Percentiles rank a stretch among this genome's conserved stretches.
Conservation (phyloP, 2,329 filamentous ascomycete genomes). For the Colletotrichum tropicicola region DNA sequence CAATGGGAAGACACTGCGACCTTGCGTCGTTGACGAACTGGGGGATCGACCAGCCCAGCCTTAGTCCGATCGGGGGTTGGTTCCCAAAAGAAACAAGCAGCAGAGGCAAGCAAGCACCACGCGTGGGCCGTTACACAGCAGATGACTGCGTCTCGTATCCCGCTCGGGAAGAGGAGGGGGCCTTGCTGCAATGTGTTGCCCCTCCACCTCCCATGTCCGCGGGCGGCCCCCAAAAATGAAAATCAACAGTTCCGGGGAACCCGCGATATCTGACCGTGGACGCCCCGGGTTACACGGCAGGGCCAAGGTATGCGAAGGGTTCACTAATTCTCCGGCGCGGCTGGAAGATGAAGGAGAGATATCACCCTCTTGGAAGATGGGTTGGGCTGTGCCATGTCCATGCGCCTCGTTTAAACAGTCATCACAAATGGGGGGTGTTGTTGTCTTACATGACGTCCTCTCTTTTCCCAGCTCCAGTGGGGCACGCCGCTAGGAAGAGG, state of each 20-base stretch:
- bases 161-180: neutral
- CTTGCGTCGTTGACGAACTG: neutral
- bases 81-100: slow-evolving; percentile 5
- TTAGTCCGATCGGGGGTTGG: neutral
- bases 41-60: slow-evolving; percentile 15
- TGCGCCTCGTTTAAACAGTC: slow-evolving; percentile 17
- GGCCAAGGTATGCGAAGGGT: slow-evolving; percentile 20
- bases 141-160: slow-evolving; percentile 23
- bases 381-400: slow-evolving; percentile 19
- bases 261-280: slow-evolving; percentile 21
- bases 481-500: neutral
- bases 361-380: neutral
- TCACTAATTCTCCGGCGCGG: slow-evolving; percentile 21
- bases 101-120: no score
- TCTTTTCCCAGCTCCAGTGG: neutral
- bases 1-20: slow-evolving; percentile 11
- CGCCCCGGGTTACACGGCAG: slow-evolving; percentile 22
- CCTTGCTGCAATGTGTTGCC: neutral
- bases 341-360: neutral
- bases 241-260: slow-evolving; percentile 1
- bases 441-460: slow-evolving; percentile 26
- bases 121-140: slow-evolving; percentile 29
- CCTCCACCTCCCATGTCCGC: neutral
- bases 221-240: neutral
- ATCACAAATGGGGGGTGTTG: neutral